These are phyloP conservation scores for Malus sieversii DNA, from an alignment of 306 rosid genomes.

Conservation along the genomic window DNA sequence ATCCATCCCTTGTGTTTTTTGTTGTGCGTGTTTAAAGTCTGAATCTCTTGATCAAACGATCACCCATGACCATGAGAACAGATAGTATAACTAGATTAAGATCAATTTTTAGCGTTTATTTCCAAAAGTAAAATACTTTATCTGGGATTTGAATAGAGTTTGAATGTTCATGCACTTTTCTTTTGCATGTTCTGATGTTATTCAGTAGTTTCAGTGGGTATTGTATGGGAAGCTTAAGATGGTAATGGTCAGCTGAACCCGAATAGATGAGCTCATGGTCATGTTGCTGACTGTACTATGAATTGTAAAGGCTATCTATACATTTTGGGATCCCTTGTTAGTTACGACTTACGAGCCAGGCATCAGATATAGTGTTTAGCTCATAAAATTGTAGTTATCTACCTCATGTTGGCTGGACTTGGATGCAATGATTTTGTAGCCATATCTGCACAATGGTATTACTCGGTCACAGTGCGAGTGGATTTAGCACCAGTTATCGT, in stretches of 20 bases:
- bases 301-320: neutral
- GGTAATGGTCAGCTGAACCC: neutral
- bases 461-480: neutral
- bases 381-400: neutral
- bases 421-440: neutral
- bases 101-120: neutral
- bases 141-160: neutral
- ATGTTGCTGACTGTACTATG: too few relatives aligned
- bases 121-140: neutral
- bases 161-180: neutral
- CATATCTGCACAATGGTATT: neutral
- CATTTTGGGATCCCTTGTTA: neutral
- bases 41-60: neutral
- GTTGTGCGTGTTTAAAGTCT: neutral
- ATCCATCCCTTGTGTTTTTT: conserved; percentile 3
- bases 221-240: neutral
- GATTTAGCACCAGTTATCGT: neutral
- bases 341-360: neutral
- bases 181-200: neutral
- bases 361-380: neutral
- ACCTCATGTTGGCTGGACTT: neutral
- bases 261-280: neutral
- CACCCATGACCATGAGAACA: neutral
- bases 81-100: neutral
- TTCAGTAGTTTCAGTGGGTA: neutral